Evolutionary conservation across 2,329 filamentous ascomycete genomes (phyloP), one percentile per base, ranked within the genome.

Genomic region (Colletotrichum limetticola): DNA sequence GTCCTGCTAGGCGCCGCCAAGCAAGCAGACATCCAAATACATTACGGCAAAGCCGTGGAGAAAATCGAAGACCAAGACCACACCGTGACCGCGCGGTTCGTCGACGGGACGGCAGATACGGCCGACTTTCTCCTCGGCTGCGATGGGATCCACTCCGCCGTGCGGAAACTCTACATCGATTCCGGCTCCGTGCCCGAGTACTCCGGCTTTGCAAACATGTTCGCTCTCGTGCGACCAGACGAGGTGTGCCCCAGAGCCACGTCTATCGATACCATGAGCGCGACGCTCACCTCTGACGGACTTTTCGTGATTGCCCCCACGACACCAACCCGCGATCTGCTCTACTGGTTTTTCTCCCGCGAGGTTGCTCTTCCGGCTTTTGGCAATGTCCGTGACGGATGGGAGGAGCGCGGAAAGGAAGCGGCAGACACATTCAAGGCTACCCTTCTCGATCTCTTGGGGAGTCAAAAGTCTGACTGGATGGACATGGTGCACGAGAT

Each of bases 101-200:
- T 77, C 0, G 85, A 86, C 55, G 83, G 83, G 0, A 81, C 82
- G 0, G 79, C 78, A 0, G 83, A 80, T 3, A 76, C 78, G 3
- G 82, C 83, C 6, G 82, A 84, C 42, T 82, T 79, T 2, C 59
- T 79, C 56, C 74, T 85, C 16, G 83, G 82, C 1, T 84, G 82
- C 74, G 83, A 85, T 75, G 83, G 83, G 2, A 82, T 84, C 30
- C 82, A 84, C 63, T 84, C 82, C 1, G 70, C 75, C 35, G 80
- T 83, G 12, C 80, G 83, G 11, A 76, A 65, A 19, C 49, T 74
- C 2, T 76, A 80, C 62, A 77, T 84, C 24, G 76, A 78, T 32
- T 76, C 77, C 3, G 71, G 55, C 11, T 67, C 75, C 14, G 62
- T 68, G 46, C 76, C 82, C 9, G 79, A 78, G 28, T 84, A 83